Evolutionary conservation across 1,284 basidiomycete genomes (phyloP), one percentile per base, ranked within the genome.

Genomic region (Phellopilus nigrolimitatus): DNA sequence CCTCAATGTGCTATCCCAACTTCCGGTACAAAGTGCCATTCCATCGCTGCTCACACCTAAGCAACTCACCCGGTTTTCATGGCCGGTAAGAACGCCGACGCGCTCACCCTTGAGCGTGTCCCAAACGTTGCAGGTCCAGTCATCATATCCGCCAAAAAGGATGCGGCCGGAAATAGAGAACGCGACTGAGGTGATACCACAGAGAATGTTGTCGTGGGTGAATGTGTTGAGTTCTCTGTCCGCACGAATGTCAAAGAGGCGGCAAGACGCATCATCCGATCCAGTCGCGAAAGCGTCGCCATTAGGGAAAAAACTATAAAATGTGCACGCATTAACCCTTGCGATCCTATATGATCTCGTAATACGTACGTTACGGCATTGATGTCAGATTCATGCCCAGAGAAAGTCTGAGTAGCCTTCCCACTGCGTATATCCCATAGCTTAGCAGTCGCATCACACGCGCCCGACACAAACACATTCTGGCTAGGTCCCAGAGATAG

Each of bases 111-210:
- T 97, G 64, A 99, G 79, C 37, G 95, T 97, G 66, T 99, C 95
- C 95, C 95, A 99, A 42, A 98, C 95, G 65, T 98, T 98, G 77
- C 91, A 94, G 60, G 95, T 98, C 89, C 95, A 97, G 69, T 99
- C 95, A 68, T 99, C 97, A 67, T 98, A 99, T 37, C 95, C 97
- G 58, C 95, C 95, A 63, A 99, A 98, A 42, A 99, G 79, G 61
- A 99, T 89, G 55, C 97, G 88, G 42, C 95, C 95, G 12, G 94
- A 97, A 59, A 91, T 89, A 1, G 94, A 97, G 76, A 99, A 99
- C 12, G 91, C 95, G 59, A 99, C 95, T 3, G 94, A 97, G 9
- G 97, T 99, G 70, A 99, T 97, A 58, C 95, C 95, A 65, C 95
- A 98, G 15, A 98, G 80, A 59, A 98, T 97, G 71, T 98, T 97